phyloP scores from a whole-genome alignment of 2,329 filamentous ascomycete species.

The Aureobasidium pullulans region DNA sequence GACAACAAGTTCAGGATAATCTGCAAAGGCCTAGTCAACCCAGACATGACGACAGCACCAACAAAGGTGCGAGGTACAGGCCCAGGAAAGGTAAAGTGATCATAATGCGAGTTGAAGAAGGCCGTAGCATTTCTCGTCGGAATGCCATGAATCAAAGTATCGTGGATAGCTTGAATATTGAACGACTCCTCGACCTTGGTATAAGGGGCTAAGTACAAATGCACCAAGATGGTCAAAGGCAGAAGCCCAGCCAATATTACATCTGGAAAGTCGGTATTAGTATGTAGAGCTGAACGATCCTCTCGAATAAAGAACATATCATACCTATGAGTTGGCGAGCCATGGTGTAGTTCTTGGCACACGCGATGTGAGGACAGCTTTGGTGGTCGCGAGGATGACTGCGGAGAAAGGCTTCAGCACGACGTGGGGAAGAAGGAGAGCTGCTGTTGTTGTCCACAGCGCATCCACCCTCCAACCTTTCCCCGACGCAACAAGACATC shows the following conservation, averaged over 20 bases:
- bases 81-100: slow-evolving; percentile 85
- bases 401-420: not conserved
- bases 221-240: slow-evolving; percentile 21
- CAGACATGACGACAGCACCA: slow-evolving; percentile 69
- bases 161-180: slow-evolving; percentile 89
- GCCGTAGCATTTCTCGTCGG: slow-evolving; percentile 20
- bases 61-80: slow-evolving; percentile 87
- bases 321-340: not conserved
- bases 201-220: slow-evolving; percentile 58
- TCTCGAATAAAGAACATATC: not conserved
- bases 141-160: slow-evolving; percentile 75
- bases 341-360: slow-evolving; percentile 4
- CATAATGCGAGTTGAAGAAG: slow-evolving; percentile 55
- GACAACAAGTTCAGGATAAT: not conserved
- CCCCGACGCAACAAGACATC: not conserved
- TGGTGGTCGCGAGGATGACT: not conserved
- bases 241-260: slow-evolving; percentile 16
- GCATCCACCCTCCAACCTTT: not conserved
- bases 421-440: not conserved
- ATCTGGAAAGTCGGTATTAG: not conserved
- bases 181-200: slow-evolving; percentile 99
- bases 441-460: not conserved
- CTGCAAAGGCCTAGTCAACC: slow-evolving; percentile 59
- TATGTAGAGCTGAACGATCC: not conserved
- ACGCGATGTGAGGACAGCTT: not conserved